Percentiles rank a stretch among this genome's conserved stretches.
These are phyloP conservation scores for Tetrapisispora taiwanensis DNA, from an alignment of 805 yeast genomes.

Conservation along the genomic window DNA sequence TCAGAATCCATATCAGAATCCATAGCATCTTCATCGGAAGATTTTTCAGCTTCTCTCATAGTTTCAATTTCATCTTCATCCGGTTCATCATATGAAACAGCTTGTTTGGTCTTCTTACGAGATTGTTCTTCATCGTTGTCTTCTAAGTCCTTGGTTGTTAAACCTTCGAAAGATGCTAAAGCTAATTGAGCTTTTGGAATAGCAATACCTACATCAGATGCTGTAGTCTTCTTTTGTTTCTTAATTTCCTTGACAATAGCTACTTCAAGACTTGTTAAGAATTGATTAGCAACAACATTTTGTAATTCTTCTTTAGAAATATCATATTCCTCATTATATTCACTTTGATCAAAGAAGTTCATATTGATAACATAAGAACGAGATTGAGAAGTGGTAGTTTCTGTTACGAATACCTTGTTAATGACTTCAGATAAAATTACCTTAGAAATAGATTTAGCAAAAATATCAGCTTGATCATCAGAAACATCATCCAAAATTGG, in stretches of 20 bases:
- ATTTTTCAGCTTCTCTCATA: conserved; percentile 72
- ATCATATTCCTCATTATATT: conserved; percentile 83
- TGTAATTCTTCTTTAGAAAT: conserved; percentile 73
- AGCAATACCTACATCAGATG: conserved; percentile 63
- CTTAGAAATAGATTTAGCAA: conserved; percentile 81
- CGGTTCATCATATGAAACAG: conserved; percentile 87
- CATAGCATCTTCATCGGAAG: conserved; percentile 57
- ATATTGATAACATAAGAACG: conserved; percentile 70
- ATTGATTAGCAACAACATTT: conserved; percentile 49
- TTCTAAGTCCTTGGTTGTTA: conserved; percentile 30
- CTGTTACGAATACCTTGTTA: conserved; percentile 76
- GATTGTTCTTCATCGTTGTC: conserved; percentile 48
- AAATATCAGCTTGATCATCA: conserved; percentile 82
- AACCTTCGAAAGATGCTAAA: conserved; percentile 29
- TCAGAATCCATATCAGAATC: conserved; percentile 29
- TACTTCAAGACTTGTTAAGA: conserved; percentile 60
- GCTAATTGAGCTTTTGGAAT: conserved; percentile 47
- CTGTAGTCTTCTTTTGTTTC: conserved; percentile 55
- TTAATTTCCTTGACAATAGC: conserved; percentile 72
- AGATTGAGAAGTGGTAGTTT: conserved; percentile 52
- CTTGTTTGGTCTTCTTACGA: conserved; percentile 61
- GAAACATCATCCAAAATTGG: conserved; percentile 73
- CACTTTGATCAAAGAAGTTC: conserved; percentile 62
- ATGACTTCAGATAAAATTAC: conserved; percentile 82
- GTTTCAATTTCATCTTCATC: conserved; percentile 92